These are phyloP conservation scores for Lignosus rhinocerotis DNA, from an alignment of 1,284 basidiomycete species.

Conservation along the genomic window DNA sequence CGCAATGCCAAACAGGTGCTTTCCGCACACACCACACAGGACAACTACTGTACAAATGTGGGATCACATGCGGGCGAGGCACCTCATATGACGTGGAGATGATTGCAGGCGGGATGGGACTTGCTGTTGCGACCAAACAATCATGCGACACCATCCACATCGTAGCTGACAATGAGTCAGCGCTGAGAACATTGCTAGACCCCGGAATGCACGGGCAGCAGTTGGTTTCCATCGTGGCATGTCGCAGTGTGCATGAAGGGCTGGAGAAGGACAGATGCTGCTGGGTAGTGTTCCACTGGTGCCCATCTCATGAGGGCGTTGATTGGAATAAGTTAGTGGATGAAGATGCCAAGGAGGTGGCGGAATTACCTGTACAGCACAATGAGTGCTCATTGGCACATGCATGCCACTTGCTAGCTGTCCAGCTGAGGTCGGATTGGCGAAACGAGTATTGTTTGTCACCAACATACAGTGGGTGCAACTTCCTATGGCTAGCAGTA, in stretches of 20 bases:
- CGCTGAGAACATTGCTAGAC: conserved; percentile 1
- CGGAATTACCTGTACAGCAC: background rate
- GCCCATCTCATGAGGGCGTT: no score
- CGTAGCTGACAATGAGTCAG: no score
- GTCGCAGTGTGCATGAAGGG: conserved; percentile 6
- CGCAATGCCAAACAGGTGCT: background rate
- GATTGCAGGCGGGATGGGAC: no score
- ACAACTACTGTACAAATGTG: background rate
- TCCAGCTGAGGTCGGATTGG: conserved; percentile 4
- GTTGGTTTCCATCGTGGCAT: conserved; percentile 6
- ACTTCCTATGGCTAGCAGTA: no score
- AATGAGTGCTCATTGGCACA: conserved; percentile 11
- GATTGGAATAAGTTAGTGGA: conserved; percentile 5
- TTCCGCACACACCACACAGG: background rate
- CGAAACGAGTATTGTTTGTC: background rate
- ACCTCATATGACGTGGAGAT: no score
- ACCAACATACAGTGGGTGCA: background rate
- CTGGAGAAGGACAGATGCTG: background rate
- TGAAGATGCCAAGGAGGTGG: background rate
- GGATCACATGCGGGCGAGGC: background rate
- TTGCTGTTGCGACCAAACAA: no score
- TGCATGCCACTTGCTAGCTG: conserved; percentile 3
- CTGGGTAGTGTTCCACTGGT: conserved; percentile 6
- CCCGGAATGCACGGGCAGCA: conserved; percentile 11
- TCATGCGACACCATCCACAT: no score